phyloP scores from a whole-genome alignment of 305 asterid species.

The Caryopteris hybrid region DNA sequence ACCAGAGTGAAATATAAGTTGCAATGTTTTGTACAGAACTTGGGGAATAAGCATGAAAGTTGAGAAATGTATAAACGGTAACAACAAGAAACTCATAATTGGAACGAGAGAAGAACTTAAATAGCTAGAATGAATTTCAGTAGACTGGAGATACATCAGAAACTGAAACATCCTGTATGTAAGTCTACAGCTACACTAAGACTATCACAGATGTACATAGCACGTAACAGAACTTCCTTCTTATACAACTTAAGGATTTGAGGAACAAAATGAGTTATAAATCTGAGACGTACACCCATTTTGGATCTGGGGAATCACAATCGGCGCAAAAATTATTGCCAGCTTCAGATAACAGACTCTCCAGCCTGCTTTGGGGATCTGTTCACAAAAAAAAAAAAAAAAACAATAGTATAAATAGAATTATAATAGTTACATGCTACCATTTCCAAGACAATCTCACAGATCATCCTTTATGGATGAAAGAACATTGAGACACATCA shows the following conservation, averaged over 20 bases:
- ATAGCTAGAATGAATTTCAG: neutral
- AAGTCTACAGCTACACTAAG: neutral
- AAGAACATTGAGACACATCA: neutral
- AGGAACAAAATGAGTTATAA: neutral
- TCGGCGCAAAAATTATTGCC: slow-evolving; percentile 84
- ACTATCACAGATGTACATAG: neutral
- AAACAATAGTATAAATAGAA: slow-evolving; percentile 4
- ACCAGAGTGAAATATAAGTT: slow-evolving; percentile 23
- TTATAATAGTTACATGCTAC: neutral
- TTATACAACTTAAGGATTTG: neutral
- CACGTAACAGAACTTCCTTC: neutral
- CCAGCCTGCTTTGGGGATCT: slow-evolving; percentile 72
- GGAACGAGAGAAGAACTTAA: neutral
- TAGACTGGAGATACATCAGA: neutral
- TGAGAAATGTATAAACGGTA: too few relatives aligned
- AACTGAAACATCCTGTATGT: neutral
- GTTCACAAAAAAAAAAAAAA: too few relatives aligned
- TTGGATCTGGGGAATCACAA: slow-evolving; percentile 93
- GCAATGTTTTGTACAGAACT: neutral
- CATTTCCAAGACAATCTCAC: neutral
- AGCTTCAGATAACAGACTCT: slow-evolving; percentile 58
- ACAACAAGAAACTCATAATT: too few relatives aligned
- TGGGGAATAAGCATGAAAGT: neutral
- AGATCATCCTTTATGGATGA: neutral
- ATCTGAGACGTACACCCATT: slow-evolving; percentile 83